Evolutionary conservation across 2,329 filamentous ascomycete genomes (phyloP).

Genomic region (Penicillium freii): DNA sequence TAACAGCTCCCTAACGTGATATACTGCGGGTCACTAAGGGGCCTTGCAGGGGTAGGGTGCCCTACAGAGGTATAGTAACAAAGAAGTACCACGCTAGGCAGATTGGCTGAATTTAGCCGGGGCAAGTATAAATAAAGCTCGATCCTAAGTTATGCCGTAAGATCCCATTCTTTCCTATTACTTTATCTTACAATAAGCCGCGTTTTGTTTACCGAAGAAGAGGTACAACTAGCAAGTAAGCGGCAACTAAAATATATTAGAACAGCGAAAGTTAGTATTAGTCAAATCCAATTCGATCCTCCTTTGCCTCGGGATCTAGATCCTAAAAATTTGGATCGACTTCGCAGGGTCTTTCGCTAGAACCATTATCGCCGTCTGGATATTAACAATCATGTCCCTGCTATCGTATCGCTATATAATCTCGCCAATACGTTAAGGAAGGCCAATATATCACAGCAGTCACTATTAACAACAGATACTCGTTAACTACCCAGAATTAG

Average conservation of each 20-base stretch:
- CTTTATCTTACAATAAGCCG: neutral
- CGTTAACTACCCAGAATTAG: conserved; percentile 13
- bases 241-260: conserved; percentile 25
- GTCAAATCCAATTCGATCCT: conserved; percentile 24
- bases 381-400: conserved; percentile 32
- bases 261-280: conserved; percentile 24
- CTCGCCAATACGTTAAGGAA: conserved; percentile 16
- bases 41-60: neutral
- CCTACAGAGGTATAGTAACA: neutral
- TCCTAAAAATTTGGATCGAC: conserved; percentile 22
- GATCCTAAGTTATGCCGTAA: too few species aligned
- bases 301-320: conserved; percentile 17
- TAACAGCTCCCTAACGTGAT: neutral
- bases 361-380: conserved; percentile 24
- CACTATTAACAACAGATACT: conserved; percentile 8
- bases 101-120: neutral
- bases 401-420: conserved; percentile 27
- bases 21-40: neutral
- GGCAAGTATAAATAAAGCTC: neutral
- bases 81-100: neutral
- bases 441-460: neutral
- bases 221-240: conserved; percentile 19
- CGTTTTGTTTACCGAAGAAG: conserved; percentile 16
- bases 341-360: conserved; percentile 23
- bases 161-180: neutral